These are phyloP conservation scores for Lipomyces lipofer DNA, from an alignment of 805 yeast genomes.

Conservation along the genomic window DNA sequence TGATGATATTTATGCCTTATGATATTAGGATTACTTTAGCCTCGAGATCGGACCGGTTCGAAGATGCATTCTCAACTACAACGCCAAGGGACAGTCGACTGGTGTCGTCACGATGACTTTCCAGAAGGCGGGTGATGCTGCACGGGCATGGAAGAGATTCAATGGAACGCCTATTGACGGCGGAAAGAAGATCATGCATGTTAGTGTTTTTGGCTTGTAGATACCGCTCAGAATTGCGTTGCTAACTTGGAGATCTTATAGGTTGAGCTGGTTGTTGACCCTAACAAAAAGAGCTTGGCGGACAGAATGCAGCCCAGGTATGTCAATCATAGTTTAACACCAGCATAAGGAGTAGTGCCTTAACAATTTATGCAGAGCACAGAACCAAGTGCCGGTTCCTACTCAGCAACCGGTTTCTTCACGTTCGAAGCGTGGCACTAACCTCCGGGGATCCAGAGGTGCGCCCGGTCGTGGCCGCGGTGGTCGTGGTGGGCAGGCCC, in stretches of 20 bases:
- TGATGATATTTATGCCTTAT: slow-evolving; percentile 12
- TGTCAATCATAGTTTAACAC: too few species aligned
- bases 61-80: slow-evolving; percentile 71
- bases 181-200: slow-evolving; percentile 72
- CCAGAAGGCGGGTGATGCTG: slow-evolving; percentile 66
- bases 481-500: slow-evolving; percentile 28
- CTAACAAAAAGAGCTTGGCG: slow-evolving; percentile 45
- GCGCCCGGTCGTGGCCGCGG: slow-evolving; percentile 33
- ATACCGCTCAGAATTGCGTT: neutral
- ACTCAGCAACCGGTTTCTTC: too few species aligned
- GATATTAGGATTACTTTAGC: slow-evolving; percentile 77
- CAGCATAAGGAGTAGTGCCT: too few species aligned
- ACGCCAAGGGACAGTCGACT: slow-evolving; percentile 83
- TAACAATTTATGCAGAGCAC: too few species aligned
- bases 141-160: slow-evolving; percentile 75
- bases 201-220: slow-evolving; percentile 33
- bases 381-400: too few species aligned
- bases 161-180: slow-evolving; percentile 93
- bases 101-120: slow-evolving; percentile 90
- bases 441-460: slow-evolving; percentile 9
- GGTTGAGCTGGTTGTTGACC: slow-evolving; percentile 82
- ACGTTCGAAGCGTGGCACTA: neutral
- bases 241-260: slow-evolving; percentile 13
- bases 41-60: slow-evolving; percentile 83
- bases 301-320: slow-evolving; percentile 28